These are phyloP conservation scores for Arthrobotrys conoides DNA, from an alignment of 2,329 filamentous ascomycete genomes.

Conservation along the genomic window DNA sequence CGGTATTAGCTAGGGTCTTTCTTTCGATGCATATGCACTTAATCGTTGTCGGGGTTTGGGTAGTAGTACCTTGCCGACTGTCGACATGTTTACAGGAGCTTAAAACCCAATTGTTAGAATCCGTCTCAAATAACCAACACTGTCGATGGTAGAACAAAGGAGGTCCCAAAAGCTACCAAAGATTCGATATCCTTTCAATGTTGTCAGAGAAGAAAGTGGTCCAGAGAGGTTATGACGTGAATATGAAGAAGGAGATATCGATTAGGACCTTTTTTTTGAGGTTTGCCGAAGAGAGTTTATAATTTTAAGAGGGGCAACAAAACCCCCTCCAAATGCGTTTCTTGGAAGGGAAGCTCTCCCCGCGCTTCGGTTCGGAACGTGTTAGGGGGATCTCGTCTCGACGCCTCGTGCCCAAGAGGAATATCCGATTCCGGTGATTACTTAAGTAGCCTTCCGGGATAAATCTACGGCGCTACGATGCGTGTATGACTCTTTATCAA, in stretches of 20 bases:
- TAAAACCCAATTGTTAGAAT: slow-evolving; percentile 32
- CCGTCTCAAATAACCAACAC: neutral
- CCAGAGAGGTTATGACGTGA: slow-evolving; percentile 30
- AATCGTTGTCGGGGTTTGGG: slow-evolving; percentile 22
- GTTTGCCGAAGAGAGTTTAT: slow-evolving; percentile 45
- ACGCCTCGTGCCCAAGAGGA: slow-evolving; percentile 13
- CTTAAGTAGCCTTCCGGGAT: slow-evolving; percentile 1
- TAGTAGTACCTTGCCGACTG: slow-evolving; percentile 71
- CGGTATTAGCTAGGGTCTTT: slow-evolving; percentile 13
- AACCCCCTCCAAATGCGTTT: slow-evolving; percentile 31
- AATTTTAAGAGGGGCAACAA: slow-evolving; percentile 53
- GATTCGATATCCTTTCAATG: slow-evolving; percentile 1
- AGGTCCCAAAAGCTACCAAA: neutral
- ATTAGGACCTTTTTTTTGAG: slow-evolving; percentile 5
- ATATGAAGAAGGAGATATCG: neutral
- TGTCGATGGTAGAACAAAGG: neutral
- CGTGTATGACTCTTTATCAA: slow-evolving; percentile 28
- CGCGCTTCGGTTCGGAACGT: slow-evolving; percentile 58
- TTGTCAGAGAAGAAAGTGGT: slow-evolving; percentile 10
- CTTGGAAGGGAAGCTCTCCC: slow-evolving; percentile 26
- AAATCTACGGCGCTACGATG: slow-evolving; percentile 4
- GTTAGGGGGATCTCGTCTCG: neutral
- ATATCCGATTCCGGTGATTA: slow-evolving; percentile 23
- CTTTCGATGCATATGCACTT: neutral
- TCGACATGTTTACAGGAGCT: slow-evolving; percentile 65